Base-by-base conservation (phyloP, 352 stramenopile genomes). In the Pythium graminicola region DNA sequence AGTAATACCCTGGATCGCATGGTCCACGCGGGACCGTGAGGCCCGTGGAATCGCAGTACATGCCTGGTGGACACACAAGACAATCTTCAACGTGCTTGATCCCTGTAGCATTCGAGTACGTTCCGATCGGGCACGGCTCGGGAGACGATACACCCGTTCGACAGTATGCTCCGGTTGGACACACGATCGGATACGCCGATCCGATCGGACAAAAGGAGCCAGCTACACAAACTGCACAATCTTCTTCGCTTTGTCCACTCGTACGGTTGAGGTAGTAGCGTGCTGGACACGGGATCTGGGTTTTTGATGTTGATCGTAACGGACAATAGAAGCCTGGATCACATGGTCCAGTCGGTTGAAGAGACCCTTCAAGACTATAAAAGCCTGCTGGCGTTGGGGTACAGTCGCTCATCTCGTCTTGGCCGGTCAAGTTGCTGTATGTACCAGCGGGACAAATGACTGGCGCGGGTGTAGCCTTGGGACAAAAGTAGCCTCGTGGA, bases 1-100 rank as follows among this genome's bases (percentile, higher is more conserved):
- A 98, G 59, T 96, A 98, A 55, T 96, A 97, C 0, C 93, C 93
- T 14, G 82, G 72, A 20, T 91, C 81, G 46, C 93, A 98, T 3
- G 72, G 79, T 13, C 80, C 78, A 9, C 74, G 67, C 2, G 85
- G 84, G 11, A 71, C 59, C 1, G 83, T 90, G 27, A 96, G 73
- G 0, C 60, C 82, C 17, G 72, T 91, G 4, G 81, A 70, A 40
- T 97, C 89, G 60, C 92, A 98, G 50, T 95, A 98, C 69, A 85
- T 85, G 1, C 93, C 92, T n/a, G 87, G 80, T 14, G 82, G 66
- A 54, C 93, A 98, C 27, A 67, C 48, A 1, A 82, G 62, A 64
- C 93, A 98, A 45, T 96, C 86, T 29, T 94, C 76, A 10, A 91
- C 79, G 43, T 74, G 72, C 28, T 69, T 70, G 26, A 97, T 68